Evolutionary conservation across 2,329 filamentous ascomycete genomes (phyloP).

Genomic region (Ploettnerulaceae sp.): DNA sequence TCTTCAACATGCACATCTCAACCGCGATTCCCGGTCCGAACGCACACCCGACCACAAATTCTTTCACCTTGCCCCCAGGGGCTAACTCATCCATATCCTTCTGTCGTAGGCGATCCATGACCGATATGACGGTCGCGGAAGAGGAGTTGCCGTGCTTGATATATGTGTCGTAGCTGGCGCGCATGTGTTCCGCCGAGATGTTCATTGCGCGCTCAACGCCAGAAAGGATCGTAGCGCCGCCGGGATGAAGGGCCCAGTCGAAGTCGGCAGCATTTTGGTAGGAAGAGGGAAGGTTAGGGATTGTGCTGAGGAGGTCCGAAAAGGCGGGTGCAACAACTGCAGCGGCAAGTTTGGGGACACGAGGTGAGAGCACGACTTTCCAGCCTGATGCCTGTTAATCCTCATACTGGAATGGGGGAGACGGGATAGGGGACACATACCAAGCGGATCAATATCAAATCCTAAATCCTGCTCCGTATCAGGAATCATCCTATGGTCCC

Average conservation of each 20-base stretch:
- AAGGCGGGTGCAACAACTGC: conserved; percentile 50
- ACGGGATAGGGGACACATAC: conserved; percentile 35
- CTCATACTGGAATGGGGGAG: not conserved
- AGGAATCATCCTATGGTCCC: conserved; percentile 59
- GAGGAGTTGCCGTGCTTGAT: conserved; percentile 64
- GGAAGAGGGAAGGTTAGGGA: conserved; percentile 41
- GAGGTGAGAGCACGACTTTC: conserved; percentile 61
- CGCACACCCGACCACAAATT: conserved; percentile 61
- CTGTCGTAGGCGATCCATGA: conserved; percentile 55
- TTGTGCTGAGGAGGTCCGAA: conserved; percentile 46
- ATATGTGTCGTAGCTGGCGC: conserved; percentile 66
- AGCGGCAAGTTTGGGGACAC: conserved; percentile 54
- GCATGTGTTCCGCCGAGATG: conserved; percentile 58
- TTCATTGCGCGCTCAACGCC: conserved; percentile 55
- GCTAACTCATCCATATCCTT: conserved; percentile 57
- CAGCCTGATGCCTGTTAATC: conserved; percentile 41
- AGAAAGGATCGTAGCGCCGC: conserved; percentile 60
- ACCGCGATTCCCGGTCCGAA: conserved; percentile 66
- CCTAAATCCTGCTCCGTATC: conserved; percentile 58
- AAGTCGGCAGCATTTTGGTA: conserved; percentile 51
- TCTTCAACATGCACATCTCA: conserved; percentile 62
- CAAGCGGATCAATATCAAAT: conserved; percentile 59
- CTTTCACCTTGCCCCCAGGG: conserved; percentile 45
- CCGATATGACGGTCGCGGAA: conserved; percentile 64
- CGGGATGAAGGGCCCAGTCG: conserved; percentile 71